Percentiles rank a stretch among this genome's conserved stretches.
Evolutionary conservation across 75 land plant species (phyloP).

Genomic region (Selaginella tamariscina): DNA sequence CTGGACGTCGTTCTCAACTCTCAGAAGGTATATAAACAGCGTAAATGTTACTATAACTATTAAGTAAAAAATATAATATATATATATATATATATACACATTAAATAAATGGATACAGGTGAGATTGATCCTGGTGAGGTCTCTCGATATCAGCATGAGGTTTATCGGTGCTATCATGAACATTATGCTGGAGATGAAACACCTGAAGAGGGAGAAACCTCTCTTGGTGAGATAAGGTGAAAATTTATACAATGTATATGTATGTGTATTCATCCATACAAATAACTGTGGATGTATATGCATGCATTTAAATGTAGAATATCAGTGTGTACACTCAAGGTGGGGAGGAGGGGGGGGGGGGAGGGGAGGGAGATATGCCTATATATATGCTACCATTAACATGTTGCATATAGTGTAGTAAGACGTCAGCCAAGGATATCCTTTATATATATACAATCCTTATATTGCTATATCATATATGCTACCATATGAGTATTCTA

Average conservation of each 20-base stretch:
- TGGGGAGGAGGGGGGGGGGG: conserved; percentile 38
- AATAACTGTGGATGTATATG: too few species aligned
- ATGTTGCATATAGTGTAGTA: conserved; percentile 69
- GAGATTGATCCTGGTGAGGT: neutral
- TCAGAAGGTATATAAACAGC: neutral
- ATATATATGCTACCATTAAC: conserved; percentile 36
- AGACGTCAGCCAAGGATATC: conserved; percentile 58
- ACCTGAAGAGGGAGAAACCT: neutral
- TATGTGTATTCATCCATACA: too few species aligned
- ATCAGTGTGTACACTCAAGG: too few species aligned
- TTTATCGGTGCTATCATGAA: neutral
- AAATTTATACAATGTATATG: too few species aligned
- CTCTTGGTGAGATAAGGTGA: neutral
- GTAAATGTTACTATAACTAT: too few species aligned
- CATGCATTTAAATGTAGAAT: too few species aligned
- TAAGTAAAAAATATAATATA: neutral
- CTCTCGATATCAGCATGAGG: too few species aligned
- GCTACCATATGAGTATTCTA: too few species aligned
- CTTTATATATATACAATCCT: too few species aligned
- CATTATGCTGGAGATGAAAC: neutral
- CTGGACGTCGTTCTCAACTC: too few species aligned
- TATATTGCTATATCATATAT: too few species aligned
- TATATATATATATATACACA: neutral
- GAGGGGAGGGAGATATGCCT: conserved; percentile 28
- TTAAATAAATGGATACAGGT: neutral